phyloP scores from a whole-genome alignment of 2,329 filamentous ascomycete genomes.

The Exophiala calicioides region DNA sequence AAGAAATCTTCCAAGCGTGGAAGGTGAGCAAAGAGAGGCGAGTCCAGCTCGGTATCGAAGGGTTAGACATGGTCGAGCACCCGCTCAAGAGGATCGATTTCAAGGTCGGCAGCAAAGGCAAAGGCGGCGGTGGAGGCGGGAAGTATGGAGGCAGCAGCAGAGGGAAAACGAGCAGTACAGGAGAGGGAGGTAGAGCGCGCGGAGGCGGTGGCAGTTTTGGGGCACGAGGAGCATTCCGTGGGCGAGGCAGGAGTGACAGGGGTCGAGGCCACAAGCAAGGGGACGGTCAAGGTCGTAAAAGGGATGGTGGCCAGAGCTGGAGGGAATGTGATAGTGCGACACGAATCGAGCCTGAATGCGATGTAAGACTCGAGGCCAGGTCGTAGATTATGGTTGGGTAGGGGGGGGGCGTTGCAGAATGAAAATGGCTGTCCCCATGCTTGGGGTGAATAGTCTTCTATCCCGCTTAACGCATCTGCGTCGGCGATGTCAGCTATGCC shows the following conservation, averaged over 20 bases:
- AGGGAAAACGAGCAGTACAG: conserved; percentile 17
- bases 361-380: neutral
- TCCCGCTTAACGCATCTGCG: too few relatives aligned
- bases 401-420: neutral
- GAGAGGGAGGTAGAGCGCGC: conserved; percentile 24
- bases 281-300: conserved; percentile 20
- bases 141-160: conserved; percentile 29
- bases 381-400: neutral
- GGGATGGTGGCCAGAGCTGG: conserved; percentile 24
- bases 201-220: conserved; percentile 20
- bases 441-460: too few relatives aligned
- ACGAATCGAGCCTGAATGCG: neutral
- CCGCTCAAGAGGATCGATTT: conserved; percentile 69
- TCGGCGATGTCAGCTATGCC: too few relatives aligned
- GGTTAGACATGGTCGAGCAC: conserved; percentile 65
- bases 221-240: conserved; percentile 22
- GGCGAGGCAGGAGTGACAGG: conserved; percentile 21
- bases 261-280: too few relatives aligned
- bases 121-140: conserved; percentile 38
- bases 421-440: too few relatives aligned
- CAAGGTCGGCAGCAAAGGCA: conserved; percentile 50
- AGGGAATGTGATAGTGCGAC: neutral
- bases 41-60: conserved; percentile 56
- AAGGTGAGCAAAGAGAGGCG: conserved; percentile 62
- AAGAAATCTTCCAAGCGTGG: conserved; percentile 69